Evolutionary conservation across 139 green algal genomes (phyloP).

Genomic region (Nannochloris sp.): DNA sequence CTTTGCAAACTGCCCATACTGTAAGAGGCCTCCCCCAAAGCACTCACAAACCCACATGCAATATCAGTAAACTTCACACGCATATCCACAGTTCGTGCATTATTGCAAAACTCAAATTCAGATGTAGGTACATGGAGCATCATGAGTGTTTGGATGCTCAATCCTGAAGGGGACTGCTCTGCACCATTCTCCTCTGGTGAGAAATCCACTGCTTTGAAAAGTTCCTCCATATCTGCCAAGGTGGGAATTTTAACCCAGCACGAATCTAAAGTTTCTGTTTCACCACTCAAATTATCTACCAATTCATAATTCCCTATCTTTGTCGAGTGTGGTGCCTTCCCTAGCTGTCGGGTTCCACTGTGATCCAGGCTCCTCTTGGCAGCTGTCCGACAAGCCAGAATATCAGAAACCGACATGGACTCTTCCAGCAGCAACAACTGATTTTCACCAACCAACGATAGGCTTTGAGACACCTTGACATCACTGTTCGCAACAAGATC

Average conservation of each 20-base stretch:
- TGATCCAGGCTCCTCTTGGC: constrained; percentile 16
- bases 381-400: constrained; percentile 24
- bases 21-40: no score
- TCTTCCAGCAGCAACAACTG: constrained; percentile 28
- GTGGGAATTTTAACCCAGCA: constrained; percentile 15
- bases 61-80: no score
- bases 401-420: constrained; percentile 21
- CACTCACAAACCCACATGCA: no score
- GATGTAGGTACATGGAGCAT: no score
- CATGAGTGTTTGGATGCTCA: no score
- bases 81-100: no score
- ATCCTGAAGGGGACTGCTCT: no score
- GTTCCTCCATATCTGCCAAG: constrained; percentile 29
- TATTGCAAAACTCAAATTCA: no score
- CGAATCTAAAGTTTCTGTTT: not conserved
- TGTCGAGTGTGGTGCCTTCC: not conserved
- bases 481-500: not conserved
- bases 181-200: constrained; percentile 16
- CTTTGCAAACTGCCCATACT: no score
- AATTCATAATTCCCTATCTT: not conserved
- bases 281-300: not conserved
- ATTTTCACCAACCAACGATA: constrained; percentile 3
- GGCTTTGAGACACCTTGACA: not conserved
- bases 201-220: constrained; percentile 33
- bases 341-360: not conserved